Conservation (phyloP, 1,139 yeast species). For the Zygosaccharomyces sapae region DNA sequence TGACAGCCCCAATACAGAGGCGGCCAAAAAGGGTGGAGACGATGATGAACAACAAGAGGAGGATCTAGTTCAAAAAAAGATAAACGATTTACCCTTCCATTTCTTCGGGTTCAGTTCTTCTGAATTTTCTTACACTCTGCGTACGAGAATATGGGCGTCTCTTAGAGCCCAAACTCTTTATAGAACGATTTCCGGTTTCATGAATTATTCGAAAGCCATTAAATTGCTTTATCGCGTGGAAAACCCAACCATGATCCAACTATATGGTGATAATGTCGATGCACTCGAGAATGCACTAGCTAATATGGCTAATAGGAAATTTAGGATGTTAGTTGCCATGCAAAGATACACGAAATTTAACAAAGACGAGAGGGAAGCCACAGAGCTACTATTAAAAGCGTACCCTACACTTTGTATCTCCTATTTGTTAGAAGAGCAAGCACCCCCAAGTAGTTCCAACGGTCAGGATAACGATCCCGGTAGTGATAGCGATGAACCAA, state of each 20-base stretch:
- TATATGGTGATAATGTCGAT: slow-evolving; percentile 37
- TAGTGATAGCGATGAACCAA: slow-evolving; percentile 25
- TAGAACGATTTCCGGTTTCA: slow-evolving; percentile 73
- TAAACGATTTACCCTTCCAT: slow-evolving; percentile 62
- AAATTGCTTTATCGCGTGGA: slow-evolving; percentile 63
- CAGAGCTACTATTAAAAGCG: slow-evolving; percentile 52
- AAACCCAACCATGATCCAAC: slow-evolving; percentile 46
- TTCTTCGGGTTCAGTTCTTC: slow-evolving; percentile 68
- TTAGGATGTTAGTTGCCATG: slow-evolving; percentile 65
- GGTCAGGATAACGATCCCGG: slow-evolving; percentile 25
- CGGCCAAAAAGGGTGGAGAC: slow-evolving; percentile 6
- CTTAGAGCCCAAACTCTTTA: slow-evolving; percentile 72
- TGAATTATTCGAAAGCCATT: slow-evolving; percentile 65
- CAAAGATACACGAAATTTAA: slow-evolving; percentile 56
- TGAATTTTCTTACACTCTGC: slow-evolving; percentile 53
- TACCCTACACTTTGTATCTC: slow-evolving; percentile 62
- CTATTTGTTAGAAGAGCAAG: slow-evolving; percentile 50
- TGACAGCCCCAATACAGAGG: neutral
- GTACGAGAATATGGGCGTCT: slow-evolving; percentile 83
- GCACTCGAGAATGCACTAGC: slow-evolving; percentile 45
- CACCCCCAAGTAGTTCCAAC: slow-evolving; percentile 10
- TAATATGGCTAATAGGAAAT: slow-evolving; percentile 57
- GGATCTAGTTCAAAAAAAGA: slow-evolving; percentile 39
- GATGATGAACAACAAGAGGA: slow-evolving; percentile 25
- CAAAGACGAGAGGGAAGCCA: slow-evolving; percentile 50